A percentile compares a stretch with the other conserved stretches of the same genome.
phyloP scores from a whole-genome alignment of 768 basidiomycete genomes.

The Butyriboletus loyo region DNA sequence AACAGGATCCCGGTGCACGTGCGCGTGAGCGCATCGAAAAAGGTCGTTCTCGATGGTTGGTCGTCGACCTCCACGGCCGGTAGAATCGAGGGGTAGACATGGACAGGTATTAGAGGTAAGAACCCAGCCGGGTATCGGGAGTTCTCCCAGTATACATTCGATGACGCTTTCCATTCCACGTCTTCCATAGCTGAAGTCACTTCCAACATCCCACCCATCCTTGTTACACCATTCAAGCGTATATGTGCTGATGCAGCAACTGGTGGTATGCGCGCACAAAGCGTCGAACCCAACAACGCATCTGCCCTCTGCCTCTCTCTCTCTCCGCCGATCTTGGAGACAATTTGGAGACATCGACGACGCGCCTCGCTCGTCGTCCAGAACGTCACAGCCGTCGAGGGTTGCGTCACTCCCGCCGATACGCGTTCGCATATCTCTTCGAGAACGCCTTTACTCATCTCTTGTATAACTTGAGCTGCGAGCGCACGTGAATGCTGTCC shows the following conservation, averaged over 20 bases:
- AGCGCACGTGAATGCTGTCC: constrained; percentile 67
- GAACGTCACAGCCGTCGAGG: constrained; percentile 45
- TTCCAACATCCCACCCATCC: not conserved
- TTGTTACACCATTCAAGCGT: not conserved
- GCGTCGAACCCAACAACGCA: constrained; percentile 49
- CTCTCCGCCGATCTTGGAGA: constrained; percentile 74
- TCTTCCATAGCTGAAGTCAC: not conserved
- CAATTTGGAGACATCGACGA: constrained; percentile 70
- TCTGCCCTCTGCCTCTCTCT: constrained; percentile 61
- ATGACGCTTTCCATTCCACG: constrained; percentile 12
- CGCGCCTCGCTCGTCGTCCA: constrained; percentile 82
- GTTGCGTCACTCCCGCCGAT: not conserved
- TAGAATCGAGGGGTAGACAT: constrained; percentile 40
- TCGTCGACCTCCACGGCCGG: constrained; percentile 1
- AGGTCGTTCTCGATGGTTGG: constrained; percentile 16
- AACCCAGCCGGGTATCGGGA: constrained; percentile 56
- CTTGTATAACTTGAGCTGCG: constrained; percentile 68
- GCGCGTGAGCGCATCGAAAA: constrained; percentile 46
- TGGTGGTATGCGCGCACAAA: constrained; percentile 6
- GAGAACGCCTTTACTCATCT: constrained; percentile 63
- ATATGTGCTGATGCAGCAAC: constrained; percentile 1
- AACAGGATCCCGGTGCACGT: constrained; percentile 57
- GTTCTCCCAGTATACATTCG: constrained; percentile 55
- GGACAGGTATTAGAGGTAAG: constrained; percentile 58
- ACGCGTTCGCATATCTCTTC: constrained; percentile 59